Evolutionary conservation across 495 filamentous ascomycete genomes (phyloP).

Genomic region (Aspergillus wentii): DNA sequence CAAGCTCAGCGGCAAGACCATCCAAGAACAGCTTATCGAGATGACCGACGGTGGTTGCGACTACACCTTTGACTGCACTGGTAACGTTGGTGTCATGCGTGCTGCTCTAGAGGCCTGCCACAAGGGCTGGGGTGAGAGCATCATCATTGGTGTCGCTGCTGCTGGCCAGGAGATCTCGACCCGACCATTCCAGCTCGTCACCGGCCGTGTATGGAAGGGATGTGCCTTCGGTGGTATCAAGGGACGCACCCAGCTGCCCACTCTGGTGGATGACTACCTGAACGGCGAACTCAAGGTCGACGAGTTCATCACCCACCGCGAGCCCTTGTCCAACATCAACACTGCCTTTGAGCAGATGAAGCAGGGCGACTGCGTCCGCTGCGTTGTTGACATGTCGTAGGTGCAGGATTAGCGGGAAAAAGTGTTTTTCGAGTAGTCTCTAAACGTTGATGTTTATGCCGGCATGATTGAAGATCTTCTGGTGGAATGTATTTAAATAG

Average conservation of each 20-base stretch:
- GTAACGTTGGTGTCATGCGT: slow-evolving; percentile 94
- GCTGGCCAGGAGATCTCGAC: slow-evolving; percentile 97
- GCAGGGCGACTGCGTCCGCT: slow-evolving; percentile 90
- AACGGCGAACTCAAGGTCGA: slow-evolving; percentile 91
- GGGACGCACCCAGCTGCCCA: slow-evolving; percentile 86
- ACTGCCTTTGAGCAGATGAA: slow-evolving; percentile 91
- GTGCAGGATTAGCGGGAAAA: too few relatives aligned
- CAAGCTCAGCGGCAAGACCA: slow-evolving; percentile 67
- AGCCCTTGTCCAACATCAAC: slow-evolving; percentile 77
- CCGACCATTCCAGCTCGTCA: slow-evolving; percentile 96
- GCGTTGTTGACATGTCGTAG: slow-evolving; percentile 51
- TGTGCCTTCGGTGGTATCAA: slow-evolving; percentile 98
- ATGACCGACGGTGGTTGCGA: slow-evolving; percentile 98
- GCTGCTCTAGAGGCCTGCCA: slow-evolving; percentile 96
- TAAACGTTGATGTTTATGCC: too few relatives aligned
- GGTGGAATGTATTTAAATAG: too few relatives aligned
- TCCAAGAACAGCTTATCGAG: slow-evolving; percentile 88
- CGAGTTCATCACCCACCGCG: slow-evolving; percentile 98
- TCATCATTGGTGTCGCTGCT: slow-evolving; percentile 95
- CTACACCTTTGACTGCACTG: slow-evolving; percentile 99
- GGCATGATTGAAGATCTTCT: too few relatives aligned
- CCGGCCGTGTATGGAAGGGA: slow-evolving; percentile 94
- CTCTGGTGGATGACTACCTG: slow-evolving; percentile 87
- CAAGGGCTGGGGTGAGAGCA: slow-evolving; percentile 98
- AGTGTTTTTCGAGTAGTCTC: too few relatives aligned